Conservation (phyloP, 345 rosid genomes). For the Limnanthes douglasii region DNA sequence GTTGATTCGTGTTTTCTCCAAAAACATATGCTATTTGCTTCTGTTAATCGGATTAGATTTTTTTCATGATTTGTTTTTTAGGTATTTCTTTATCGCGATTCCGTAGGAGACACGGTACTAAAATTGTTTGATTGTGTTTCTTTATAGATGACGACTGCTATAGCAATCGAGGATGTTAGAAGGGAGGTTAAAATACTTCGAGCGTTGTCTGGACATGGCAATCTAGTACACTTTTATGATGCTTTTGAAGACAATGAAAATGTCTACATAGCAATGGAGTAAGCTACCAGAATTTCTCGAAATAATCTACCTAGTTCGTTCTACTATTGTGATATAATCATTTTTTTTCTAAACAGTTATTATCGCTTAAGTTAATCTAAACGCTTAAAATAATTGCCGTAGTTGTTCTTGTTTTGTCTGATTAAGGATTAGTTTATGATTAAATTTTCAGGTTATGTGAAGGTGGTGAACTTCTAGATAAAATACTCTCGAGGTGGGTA, state of each 20-base stretch:
- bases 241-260: constrained; percentile 84
- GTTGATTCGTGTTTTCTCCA: too few species aligned
- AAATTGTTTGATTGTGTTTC: too few species aligned
- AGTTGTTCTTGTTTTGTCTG: background rate
- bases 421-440: too few species aligned
- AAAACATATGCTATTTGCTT: too few species aligned
- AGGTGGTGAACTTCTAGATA: constrained; percentile 97
- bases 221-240: constrained; percentile 73
- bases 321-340: background rate
- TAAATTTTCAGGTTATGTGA: constrained; percentile 70
- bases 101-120: too few species aligned
- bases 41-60: background rate
- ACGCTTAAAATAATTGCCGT: background rate
- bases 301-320: constrained; percentile 1
- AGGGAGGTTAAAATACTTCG: constrained; percentile 88
- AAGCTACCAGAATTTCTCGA: constrained; percentile 15
- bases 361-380: constrained; percentile 1
- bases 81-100: too few species aligned
- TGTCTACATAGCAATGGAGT: constrained; percentile 94
- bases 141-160: constrained; percentile 91
- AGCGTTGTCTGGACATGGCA: constrained; percentile 74
- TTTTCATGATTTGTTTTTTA: background rate
- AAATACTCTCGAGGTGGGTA: constrained; percentile 75
- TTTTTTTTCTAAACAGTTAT: background rate
- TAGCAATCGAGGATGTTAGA: constrained; percentile 94